phyloP scores from a whole-genome alignment of 139 green algal genomes.

The Choricystis sp. region DNA sequence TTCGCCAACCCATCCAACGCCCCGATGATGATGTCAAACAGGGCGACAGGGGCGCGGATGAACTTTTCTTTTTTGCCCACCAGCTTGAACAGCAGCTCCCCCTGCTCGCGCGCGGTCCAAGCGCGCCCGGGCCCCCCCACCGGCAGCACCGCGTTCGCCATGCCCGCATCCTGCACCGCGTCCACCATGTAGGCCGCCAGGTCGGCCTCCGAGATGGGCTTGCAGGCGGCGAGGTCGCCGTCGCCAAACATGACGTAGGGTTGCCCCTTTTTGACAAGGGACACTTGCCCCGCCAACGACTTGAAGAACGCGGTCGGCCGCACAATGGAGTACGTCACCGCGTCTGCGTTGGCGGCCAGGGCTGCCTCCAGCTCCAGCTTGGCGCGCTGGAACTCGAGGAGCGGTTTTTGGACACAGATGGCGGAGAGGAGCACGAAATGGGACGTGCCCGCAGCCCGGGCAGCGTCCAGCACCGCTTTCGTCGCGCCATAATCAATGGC shows the following conservation, averaged over 20 bases:
- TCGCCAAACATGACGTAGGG: slow-evolving; percentile 99
- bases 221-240: slow-evolving; percentile 85
- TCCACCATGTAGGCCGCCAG: slow-evolving; percentile 85
- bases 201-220: slow-evolving; percentile 94
- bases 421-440: slow-evolving; percentile 94
- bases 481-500: slow-evolving; percentile 91
- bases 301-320: slow-evolving; percentile 99
- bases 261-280: slow-evolving; percentile 79
- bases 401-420: slow-evolving; percentile 98
- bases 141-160: slow-evolving; percentile 65
- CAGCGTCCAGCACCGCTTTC: slow-evolving; percentile 74
- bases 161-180: slow-evolving; percentile 44
- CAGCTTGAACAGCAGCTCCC: slow-evolving; percentile 82
- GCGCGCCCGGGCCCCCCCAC: slow-evolving; percentile 87
- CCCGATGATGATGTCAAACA: slow-evolving; percentile 95
- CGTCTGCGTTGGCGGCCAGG: neutral
- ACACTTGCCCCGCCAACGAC: slow-evolving; percentile 78
- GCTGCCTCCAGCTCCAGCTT: slow-evolving; percentile 88
- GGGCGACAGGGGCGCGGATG: slow-evolving; percentile 73
- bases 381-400: slow-evolving; percentile 94
- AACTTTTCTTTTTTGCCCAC: slow-evolving; percentile 61
- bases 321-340: slow-evolving; percentile 80
- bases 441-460: slow-evolving; percentile 31
- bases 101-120: slow-evolving; percentile 75
- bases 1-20: slow-evolving; percentile 67